Percentiles rank a stretch among this genome's conserved stretches.
Evolutionary conservation across 2,329 filamentous ascomycete species (phyloP).

Genomic region (Aspergillus arachidicola): DNA sequence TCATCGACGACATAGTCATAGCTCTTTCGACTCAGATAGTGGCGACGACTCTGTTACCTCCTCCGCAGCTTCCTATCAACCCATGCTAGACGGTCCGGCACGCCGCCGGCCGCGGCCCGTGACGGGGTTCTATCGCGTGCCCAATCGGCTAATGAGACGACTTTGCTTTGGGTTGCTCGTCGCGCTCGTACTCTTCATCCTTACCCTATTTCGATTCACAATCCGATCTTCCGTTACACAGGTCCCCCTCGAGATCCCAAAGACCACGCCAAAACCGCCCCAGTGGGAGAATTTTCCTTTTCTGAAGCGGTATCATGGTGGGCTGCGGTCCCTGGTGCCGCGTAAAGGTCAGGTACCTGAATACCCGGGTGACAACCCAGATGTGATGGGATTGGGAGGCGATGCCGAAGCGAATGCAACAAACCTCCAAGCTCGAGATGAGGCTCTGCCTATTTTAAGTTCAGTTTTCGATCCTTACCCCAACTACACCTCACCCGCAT

Average conservation of each 20-base stretch:
- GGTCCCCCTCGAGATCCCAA: slow-evolving; percentile 51
- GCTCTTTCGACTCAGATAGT: slow-evolving; percentile 31
- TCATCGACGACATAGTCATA: slow-evolving; percentile 25
- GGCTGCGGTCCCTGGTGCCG: slow-evolving; percentile 71
- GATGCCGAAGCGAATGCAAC: slow-evolving; percentile 34
- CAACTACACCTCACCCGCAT: slow-evolving; percentile 60
- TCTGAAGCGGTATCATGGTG: slow-evolving; percentile 85
- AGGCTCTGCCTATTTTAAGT: slow-evolving; percentile 46
- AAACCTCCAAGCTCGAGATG: slow-evolving; percentile 24
- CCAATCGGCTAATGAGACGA: slow-evolving; percentile 74
- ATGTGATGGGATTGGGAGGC: slow-evolving; percentile 56
- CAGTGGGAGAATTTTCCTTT: slow-evolving; percentile 86
- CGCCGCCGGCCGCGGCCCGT: slow-evolving; percentile 37
- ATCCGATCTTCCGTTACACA: slow-evolving; percentile 45
- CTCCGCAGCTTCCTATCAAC: slow-evolving; percentile 56
- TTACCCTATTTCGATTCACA: slow-evolving; percentile 73
- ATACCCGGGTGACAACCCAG: slow-evolving; percentile 68
- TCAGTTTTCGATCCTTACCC: slow-evolving; percentile 70
- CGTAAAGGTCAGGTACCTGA: slow-evolving; percentile 72
- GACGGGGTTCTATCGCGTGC: slow-evolving; percentile 61
- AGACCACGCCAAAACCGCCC: slow-evolving; percentile 65
- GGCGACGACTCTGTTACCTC: slow-evolving; percentile 39
- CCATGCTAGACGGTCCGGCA: slow-evolving; percentile 40
- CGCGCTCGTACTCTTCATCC: slow-evolving; percentile 74
- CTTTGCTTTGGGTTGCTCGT: slow-evolving; percentile 72